phyloP scores from a whole-genome alignment of 306 rosid species.

The Cucurbita pepo region DNA sequence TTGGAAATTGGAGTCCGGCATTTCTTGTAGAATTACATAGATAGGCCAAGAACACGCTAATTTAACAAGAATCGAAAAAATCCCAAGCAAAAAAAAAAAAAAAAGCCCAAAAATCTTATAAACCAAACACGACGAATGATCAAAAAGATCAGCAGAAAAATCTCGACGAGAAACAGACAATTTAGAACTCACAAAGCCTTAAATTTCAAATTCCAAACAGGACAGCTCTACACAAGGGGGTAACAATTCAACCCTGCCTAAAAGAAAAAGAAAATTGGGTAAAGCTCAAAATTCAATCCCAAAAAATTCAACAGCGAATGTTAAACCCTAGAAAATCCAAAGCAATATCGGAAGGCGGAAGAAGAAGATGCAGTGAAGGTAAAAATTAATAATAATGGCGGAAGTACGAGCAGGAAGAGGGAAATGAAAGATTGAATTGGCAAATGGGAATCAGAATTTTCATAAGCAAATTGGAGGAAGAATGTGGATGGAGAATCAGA shows the following conservation, averaged over 20 bases:
- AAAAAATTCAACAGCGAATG: not conserved
- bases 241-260: not conserved
- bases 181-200: not conserved
- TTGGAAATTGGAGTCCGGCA: conserved; percentile 23
- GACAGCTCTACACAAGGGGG: not conserved
- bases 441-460: not conserved
- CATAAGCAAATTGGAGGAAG: not conserved
- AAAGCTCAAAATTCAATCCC: not conserved
- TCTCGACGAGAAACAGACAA: not conserved
- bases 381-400: not conserved
- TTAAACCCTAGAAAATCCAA: not conserved
- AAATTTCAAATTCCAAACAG: not conserved
- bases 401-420: not conserved
- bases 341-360: not conserved
- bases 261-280: not conserved
- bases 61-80: not conserved
- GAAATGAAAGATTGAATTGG: not conserved
- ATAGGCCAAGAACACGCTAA: not conserved
- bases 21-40: not conserved
- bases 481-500: not conserved
- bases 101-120: not conserved
- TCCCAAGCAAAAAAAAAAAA: not conserved
- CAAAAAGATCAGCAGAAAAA: not conserved
- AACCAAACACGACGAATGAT: not conserved
- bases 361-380: not conserved